Base-by-base conservation (phyloP, 2,329 filamentous ascomycete species). In the Paramyrothecium sp. region DNA sequence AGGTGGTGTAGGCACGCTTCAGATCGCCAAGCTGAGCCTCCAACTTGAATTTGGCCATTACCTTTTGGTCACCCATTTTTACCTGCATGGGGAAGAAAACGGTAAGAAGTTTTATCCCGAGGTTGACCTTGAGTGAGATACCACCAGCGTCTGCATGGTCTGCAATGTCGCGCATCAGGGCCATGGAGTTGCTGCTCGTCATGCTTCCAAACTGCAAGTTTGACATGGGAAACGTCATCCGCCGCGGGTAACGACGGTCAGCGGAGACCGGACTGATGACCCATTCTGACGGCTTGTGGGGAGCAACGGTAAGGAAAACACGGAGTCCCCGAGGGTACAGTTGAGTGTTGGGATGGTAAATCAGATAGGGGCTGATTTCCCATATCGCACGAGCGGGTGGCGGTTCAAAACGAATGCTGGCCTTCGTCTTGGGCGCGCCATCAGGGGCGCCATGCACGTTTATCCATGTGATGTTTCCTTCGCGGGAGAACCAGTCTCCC, bases 171-270 rank as follows among this genome's bases (percentile, higher is more conserved):
- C 81, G 81, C 79, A 90, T 83, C 10, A 78, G 71, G 67, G 87
- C 82, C 79, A 92, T 85, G 0, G 76, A 75, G 3, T 72, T 74
- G 4, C 82, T 78, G 1, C 78, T 72, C 2, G 80, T 63, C 72
- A 86, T 78, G 46, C 85, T 75, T 0, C 90, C 89, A 62, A 92
- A 89, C 19, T 85, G 80, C 2, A 92, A 65, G 0, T 73, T 74
- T 1, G 68, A 63, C 3, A 81, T 75, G 2, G 69, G 65, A 2
- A 86, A 60, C 17, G 67, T 75, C 69, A 82, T 71, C 20, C 66
- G 67, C 21, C 67, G 58, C 1, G 71, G 70, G 48, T 74, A 73
- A 7, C 41, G 51, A 7, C 64, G 60, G 3, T 63, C 62, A 11
- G 51, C 48, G 17, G 55, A 59, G 22, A 65, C 54, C 1, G 60